Evolutionary conservation across 306 rosid genomes (phyloP).

Genomic region (Prunus campanulata): DNA sequence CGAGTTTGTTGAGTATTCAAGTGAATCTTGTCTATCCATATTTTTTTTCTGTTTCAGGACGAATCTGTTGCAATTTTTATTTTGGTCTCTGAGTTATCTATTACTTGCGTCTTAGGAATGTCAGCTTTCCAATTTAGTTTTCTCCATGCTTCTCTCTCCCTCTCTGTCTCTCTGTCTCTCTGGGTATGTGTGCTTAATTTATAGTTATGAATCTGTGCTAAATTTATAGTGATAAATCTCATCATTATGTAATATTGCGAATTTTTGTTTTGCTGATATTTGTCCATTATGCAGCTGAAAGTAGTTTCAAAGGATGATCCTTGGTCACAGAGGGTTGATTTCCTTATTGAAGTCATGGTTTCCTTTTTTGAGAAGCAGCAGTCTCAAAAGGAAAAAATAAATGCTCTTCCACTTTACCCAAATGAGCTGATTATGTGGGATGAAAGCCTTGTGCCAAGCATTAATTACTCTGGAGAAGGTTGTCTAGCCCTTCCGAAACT

Average conservation of each 20-base stretch:
- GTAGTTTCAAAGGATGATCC: constrained; percentile 84
- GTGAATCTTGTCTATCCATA: not conserved
- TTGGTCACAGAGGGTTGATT: constrained; percentile 91
- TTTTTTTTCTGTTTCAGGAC: not conserved
- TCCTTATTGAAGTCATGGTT: constrained; percentile 91
- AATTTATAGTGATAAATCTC: not conserved
- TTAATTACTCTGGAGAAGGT: constrained; percentile 97
- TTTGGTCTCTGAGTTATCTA: not conserved
- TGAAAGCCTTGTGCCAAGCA: constrained; percentile 97
- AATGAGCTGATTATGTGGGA: constrained; percentile 99
- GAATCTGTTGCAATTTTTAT: not conserved
- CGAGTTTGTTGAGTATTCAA: not conserved
- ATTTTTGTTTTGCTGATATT: constrained; percentile 1
- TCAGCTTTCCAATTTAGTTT: not conserved
- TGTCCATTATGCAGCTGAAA: constrained; percentile 69
- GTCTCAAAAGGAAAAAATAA: constrained; percentile 96
- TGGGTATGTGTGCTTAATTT: not conserved
- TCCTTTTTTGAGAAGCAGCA: constrained; percentile 92
- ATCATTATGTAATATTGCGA: not conserved
- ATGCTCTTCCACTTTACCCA: constrained; percentile 98
- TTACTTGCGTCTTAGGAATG: not conserved
- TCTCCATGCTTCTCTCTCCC: not conserved
- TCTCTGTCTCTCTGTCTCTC: not conserved
- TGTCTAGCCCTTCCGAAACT: constrained; percentile 98
- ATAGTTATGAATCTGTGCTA: not conserved